A percentile compares a stretch with the other conserved stretches of the same genome.
Evolutionary conservation across 2,329 filamentous ascomycete genomes (phyloP).

Genomic region (Venturia carpophila): DNA sequence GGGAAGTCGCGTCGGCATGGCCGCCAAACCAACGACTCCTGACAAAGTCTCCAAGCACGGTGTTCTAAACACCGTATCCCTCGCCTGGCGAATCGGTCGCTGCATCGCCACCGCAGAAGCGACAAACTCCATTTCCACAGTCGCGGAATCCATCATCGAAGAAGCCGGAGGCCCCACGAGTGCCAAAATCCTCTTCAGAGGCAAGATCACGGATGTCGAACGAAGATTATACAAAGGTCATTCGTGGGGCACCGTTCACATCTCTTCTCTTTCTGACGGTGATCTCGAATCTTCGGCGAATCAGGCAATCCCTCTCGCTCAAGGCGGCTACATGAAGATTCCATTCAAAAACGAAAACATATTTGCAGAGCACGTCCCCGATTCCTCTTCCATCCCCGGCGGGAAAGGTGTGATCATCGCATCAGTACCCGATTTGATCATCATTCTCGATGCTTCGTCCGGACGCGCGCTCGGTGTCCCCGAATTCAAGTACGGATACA

Average conservation of each 20-base stretch:
- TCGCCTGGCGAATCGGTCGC: slow-evolving; percentile 49
- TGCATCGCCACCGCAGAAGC: slow-evolving; percentile 47
- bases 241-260: slow-evolving; percentile 51
- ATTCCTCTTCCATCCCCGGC: slow-evolving; percentile 19
- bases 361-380: slow-evolving; percentile 40
- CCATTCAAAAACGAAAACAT: slow-evolving; percentile 72
- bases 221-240: slow-evolving; percentile 50
- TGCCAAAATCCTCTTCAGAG: slow-evolving; percentile 53
- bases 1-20: slow-evolving; percentile 30
- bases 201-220: slow-evolving; percentile 56
- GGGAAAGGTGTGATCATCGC: slow-evolving; percentile 37
- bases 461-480: slow-evolving; percentile 46
- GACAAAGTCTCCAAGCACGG: slow-evolving; percentile 31
- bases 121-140: slow-evolving; percentile 44
- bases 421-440: slow-evolving; percentile 44
- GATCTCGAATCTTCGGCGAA: slow-evolving; percentile 26
- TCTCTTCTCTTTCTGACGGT: slow-evolving; percentile 31
- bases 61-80: slow-evolving; percentile 36
- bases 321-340: slow-evolving; percentile 49
- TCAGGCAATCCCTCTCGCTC: slow-evolving; percentile 29
- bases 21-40: slow-evolving; percentile 34
- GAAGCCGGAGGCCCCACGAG: slow-evolving; percentile 48
- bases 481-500: slow-evolving; percentile 47
- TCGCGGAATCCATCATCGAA: slow-evolving; percentile 51
- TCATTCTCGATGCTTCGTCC: slow-evolving; percentile 42